These are phyloP conservation scores for Pleurotus giganteus DNA, from an alignment of 768 basidiomycete species.

Conservation along the genomic window DNA sequence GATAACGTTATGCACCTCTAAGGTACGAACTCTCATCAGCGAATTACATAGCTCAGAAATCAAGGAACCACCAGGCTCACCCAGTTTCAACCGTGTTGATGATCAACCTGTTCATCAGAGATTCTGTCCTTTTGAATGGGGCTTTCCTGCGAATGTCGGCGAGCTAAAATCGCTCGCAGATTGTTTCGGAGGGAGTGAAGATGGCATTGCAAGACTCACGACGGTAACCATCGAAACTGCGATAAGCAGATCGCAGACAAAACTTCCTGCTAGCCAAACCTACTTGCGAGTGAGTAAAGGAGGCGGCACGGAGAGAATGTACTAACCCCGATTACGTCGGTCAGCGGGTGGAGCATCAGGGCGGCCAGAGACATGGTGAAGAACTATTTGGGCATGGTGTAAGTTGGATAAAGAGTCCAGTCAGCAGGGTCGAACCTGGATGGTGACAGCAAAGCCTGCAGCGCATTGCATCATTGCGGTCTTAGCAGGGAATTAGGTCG, in stretches of 20 bases:
- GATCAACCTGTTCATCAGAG: slow-evolving; percentile 9
- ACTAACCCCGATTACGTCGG: slow-evolving; percentile 1
- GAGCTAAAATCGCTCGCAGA: background rate
- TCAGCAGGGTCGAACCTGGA: background rate
- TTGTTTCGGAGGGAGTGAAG: background rate
- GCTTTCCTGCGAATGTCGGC: slow-evolving; percentile 3
- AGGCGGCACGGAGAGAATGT: background rate
- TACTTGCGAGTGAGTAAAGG: background rate
- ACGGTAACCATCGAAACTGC: background rate
- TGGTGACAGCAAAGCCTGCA: background rate
- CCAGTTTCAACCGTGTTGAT: slow-evolving; percentile 11
- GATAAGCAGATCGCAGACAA: slow-evolving; percentile 10
- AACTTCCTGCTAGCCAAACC: slow-evolving; percentile 6
- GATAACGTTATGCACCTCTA: background rate
- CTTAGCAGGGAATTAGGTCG: background rate
- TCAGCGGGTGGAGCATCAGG: background rate
- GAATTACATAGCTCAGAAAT: background rate
- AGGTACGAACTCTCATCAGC: background rate
- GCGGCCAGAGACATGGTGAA: background rate
- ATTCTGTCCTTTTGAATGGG: slow-evolving; percentile 1
- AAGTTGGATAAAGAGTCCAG: background rate
- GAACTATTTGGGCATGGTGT: background rate
- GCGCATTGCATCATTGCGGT: slow-evolving; percentile 6
- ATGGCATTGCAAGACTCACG: background rate
- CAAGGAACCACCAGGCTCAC: background rate